phyloP scores from a whole-genome alignment of 805 yeast genomes.

The Priceomyces castillae region DNA sequence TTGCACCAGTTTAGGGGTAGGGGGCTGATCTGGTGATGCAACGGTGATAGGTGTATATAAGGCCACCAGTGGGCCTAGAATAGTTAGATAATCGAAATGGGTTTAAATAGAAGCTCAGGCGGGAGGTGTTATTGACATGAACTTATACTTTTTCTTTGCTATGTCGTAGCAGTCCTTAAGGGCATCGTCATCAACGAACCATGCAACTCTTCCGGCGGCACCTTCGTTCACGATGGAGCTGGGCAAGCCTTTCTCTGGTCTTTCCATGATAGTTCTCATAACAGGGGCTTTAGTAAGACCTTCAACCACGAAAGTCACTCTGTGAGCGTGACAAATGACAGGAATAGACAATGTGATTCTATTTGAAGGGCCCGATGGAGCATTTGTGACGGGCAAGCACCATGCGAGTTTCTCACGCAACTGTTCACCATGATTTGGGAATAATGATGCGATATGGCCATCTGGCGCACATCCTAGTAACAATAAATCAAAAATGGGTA shows the following conservation, averaged over 20 bases:
- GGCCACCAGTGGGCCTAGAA: too few relatives aligned
- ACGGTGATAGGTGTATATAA: too few relatives aligned
- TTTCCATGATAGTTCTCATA: conserved; percentile 86
- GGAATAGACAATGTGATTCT: conserved; percentile 92
- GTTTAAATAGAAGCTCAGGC: too few relatives aligned
- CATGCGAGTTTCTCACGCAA: conserved; percentile 89
- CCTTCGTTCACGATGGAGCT: conserved; percentile 90
- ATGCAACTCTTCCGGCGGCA: conserved; percentile 93
- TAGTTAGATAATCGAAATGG: too few relatives aligned
- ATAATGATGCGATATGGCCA: conserved; percentile 95
- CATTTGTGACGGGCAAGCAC: conserved; percentile 90
- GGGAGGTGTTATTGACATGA: conserved; percentile 32
- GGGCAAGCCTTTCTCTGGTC: conserved; percentile 96
- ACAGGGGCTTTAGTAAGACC: conserved; percentile 95
- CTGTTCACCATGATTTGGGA: conserved; percentile 83
- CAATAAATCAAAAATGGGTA: conserved; percentile 90
- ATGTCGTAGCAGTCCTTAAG: conserved; percentile 70
- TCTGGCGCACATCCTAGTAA: conserved; percentile 97
- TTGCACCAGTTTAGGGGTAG: too few relatives aligned
- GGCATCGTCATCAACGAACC: conserved; percentile 97
- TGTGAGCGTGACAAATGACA: conserved; percentile 88
- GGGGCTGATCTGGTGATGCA: too few relatives aligned
- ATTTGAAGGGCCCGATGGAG: conserved; percentile 83
- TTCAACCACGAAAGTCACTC: conserved; percentile 93
- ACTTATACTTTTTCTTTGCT: conserved; percentile 70